These are phyloP conservation scores for Rhododendron ovatum DNA, from an alignment of 148 eudicot species.

Conservation along the genomic window DNA sequence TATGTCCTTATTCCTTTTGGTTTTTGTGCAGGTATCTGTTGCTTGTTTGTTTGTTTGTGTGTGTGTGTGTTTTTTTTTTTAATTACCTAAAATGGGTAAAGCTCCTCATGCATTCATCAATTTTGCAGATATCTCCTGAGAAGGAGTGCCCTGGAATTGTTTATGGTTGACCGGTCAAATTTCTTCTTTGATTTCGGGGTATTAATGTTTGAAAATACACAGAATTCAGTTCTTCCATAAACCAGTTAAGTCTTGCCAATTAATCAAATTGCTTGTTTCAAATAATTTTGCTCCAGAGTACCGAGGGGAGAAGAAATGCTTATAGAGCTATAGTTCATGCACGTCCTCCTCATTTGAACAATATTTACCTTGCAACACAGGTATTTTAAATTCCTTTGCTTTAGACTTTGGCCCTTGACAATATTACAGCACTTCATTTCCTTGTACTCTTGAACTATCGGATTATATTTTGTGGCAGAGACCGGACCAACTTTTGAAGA, in stretches of 20 bases:
- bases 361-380: constrained; percentile 96
- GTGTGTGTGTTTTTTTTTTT: not conserved
- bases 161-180: constrained; percentile 95
- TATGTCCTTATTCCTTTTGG: not conserved
- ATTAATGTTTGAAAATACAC: constrained; percentile 19
- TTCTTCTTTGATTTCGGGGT: constrained; percentile 99
- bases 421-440: not conserved
- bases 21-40: not conserved
- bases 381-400: constrained; percentile 27
- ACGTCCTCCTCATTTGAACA: constrained; percentile 89
- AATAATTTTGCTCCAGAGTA: constrained; percentile 40
- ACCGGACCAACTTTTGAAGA: constrained; percentile 91
- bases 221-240: not conserved
- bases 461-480: constrained; percentile 39
- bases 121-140: constrained; percentile 85
- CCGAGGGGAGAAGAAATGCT: constrained; percentile 78
- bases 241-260: not conserved
- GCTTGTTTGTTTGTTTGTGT: not conserved
- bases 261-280: constrained; percentile 3
- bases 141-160: constrained; percentile 92
- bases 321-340: constrained; percentile 94
- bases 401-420: not conserved
- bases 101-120: constrained; percentile 9
- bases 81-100: not conserved
- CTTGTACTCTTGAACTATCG: not conserved